phyloP scores from a whole-genome alignment of 2,329 filamentous ascomycete species.

The Verruconis gallopava region DNA sequence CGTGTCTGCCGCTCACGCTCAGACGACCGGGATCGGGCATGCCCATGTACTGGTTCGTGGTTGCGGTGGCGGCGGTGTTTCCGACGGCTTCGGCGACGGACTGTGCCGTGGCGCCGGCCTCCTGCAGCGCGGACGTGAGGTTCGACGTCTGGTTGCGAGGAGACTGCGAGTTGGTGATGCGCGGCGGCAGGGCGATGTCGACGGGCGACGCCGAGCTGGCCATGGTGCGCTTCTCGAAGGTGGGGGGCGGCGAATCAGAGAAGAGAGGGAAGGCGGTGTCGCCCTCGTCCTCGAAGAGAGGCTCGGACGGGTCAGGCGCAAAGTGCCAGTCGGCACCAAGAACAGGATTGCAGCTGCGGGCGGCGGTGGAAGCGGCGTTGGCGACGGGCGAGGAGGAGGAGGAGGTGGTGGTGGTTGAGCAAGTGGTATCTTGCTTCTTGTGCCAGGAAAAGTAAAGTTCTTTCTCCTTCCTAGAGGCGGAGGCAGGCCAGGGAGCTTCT shows the following conservation, averaged over 20 bases:
- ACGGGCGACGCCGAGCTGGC: conserved; percentile 30
- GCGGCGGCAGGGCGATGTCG: conserved; percentile 42
- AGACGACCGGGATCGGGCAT: conserved; percentile 17
- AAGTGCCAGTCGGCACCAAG: conserved; percentile 14
- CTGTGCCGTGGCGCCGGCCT: conserved; percentile 24
- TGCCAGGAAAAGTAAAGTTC: conserved; percentile 32
- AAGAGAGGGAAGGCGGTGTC: conserved; percentile 22
- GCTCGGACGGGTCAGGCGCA: conserved; percentile 18
- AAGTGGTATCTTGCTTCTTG: conserved; percentile 20
- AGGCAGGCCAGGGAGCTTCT: conserved; percentile 24
- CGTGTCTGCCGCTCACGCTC: conserved; percentile 34
- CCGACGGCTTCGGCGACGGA: conserved; percentile 6
- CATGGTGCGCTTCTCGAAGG: conserved; percentile 10
- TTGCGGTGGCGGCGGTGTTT: no score
- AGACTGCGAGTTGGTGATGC: conserved; percentile 41
- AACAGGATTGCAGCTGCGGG: neutral
- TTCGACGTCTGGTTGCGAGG: conserved; percentile 51
- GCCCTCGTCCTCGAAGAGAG: conserved; percentile 27
- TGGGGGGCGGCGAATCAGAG: conserved; percentile 18
- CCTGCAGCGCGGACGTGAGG: conserved; percentile 47
- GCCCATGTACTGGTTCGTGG: conserved; percentile 18
- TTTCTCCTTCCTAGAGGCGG: conserved; percentile 22
- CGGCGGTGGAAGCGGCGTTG: conserved; percentile 20
- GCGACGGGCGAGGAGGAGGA: no score
- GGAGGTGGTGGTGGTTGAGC: conserved; percentile 16